phyloP scores from a whole-genome alignment of 1,284 basidiomycete species.

The Ganoderma meredithae region DNA sequence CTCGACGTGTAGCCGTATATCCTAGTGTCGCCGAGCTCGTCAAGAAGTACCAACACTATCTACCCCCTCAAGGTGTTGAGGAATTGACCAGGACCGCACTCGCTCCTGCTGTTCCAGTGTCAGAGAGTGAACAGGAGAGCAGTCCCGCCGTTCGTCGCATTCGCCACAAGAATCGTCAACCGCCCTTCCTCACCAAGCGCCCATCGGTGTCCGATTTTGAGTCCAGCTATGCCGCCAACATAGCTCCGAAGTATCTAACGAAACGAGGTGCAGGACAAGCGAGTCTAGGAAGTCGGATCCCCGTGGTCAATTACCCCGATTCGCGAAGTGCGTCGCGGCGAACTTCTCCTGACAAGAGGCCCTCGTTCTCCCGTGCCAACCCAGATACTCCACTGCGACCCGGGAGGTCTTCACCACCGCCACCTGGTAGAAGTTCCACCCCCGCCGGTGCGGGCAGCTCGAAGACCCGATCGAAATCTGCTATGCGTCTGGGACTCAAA shows the following conservation, averaged over 20 bases:
- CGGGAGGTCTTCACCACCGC: conserved; percentile 30
- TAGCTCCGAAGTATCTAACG: conserved; percentile 74
- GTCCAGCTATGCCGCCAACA: conserved; percentile 88
- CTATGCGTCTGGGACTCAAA: conserved; percentile 48
- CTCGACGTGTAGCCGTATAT: conserved; percentile 64
- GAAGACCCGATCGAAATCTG: conserved; percentile 49
- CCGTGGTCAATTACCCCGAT: conserved; percentile 54
- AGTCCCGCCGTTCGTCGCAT: conserved; percentile 35
- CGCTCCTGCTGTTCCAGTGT: conserved; percentile 59
- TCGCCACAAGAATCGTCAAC: conserved; percentile 56
- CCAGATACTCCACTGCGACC: conserved; percentile 42
- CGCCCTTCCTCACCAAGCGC: conserved; percentile 53
- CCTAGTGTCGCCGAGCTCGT: conserved; percentile 87
- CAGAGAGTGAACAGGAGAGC: conserved; percentile 79
- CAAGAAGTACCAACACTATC: conserved; percentile 80
- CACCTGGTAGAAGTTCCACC: conserved; percentile 20
- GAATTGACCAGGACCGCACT: conserved; percentile 75
- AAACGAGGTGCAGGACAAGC: conserved; percentile 50
- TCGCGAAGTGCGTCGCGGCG: conserved; percentile 69
- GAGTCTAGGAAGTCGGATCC: conserved; percentile 54
- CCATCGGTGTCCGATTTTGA: conserved; percentile 86
- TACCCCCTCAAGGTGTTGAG: conserved; percentile 75
- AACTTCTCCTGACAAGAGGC: conserved; percentile 76
- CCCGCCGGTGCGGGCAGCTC: conserved; percentile 34
- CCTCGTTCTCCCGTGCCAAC: conserved; percentile 39